Base-by-base conservation (phyloP, 441 rosid species). In the Mallotus japonicus region DNA sequence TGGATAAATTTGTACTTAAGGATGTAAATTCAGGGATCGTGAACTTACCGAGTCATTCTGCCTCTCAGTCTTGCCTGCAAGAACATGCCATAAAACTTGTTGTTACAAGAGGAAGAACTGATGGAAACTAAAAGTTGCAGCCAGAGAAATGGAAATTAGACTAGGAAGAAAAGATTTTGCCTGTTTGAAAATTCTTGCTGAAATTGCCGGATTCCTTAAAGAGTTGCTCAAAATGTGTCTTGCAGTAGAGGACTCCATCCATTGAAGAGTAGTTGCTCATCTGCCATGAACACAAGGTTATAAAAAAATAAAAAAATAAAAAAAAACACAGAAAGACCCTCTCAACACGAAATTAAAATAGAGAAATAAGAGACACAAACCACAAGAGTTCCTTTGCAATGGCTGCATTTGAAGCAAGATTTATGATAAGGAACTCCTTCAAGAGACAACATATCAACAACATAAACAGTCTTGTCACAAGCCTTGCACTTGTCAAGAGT, bases 241-340 rank as follows among this genome's bases (percentile, higher is more conserved):
- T 95, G 88, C 99, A 95, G 69, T 88, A 95, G 49, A 95, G 80
- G 69, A 95, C 90, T 69, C 98, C 99, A 82, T 95, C 99, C 98
- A 95, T 95, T 69, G 97, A 95, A 54, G 97, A 92, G 85, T 95
- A 95, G 85, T 88, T 91, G 84, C 96, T 89, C 84, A 95, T 95
- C 99, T 94, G 71, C 59, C 22, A 62, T 37, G 40, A 4, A 37
- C 47, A 51, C 28, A 32, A 67, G 2, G 5, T 7, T 40, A 13
- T 37, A 37, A 37, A 37, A 37, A 34, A 34, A 34, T 24, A 24
- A 24, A 24, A n/a, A n/a, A n/a, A n/a, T n/a, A n/a, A 32, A 37
- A 37, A 37, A 37, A 37, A 37, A 6, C 5, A 37, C 40, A 37
- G 40, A 37, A 37, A 37, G 0, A 4, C 37, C 37, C 37, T 34